phyloP scores from a whole-genome alignment of 176 grass and related monocot species.

The Zizania latifolia region DNA sequence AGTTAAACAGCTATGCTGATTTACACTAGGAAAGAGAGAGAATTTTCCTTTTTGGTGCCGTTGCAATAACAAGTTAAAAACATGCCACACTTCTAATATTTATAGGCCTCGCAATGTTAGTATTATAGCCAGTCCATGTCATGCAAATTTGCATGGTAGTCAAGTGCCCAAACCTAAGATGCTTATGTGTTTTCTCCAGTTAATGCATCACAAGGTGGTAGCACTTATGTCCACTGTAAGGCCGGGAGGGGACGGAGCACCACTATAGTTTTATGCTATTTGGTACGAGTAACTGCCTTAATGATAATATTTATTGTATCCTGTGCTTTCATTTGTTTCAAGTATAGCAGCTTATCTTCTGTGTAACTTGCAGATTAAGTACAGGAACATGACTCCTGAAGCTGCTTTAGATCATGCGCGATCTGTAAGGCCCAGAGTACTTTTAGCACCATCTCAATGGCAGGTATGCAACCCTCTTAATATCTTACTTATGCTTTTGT shows the following conservation, averaged over 20 bases:
- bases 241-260: slow-evolving; percentile 88
- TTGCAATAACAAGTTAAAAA: no score
- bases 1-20: neutral
- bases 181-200: slow-evolving; percentile 23
- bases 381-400: slow-evolving; percentile 66
- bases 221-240: slow-evolving; percentile 91
- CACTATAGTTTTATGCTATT: slow-evolving; percentile 80
- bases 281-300: slow-evolving; percentile 33
- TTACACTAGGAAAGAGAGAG: no score
- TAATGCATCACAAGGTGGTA: slow-evolving; percentile 43
- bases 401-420: slow-evolving; percentile 56
- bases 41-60: no score
- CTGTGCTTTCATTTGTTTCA: neutral
- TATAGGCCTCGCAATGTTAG: neutral
- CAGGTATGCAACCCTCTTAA: slow-evolving; percentile 27
- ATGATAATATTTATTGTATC: neutral
- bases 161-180: neutral
- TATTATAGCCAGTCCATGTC: neutral
- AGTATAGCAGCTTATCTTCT: neutral
- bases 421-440: slow-evolving; percentile 60
- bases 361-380: slow-evolving; percentile 53
- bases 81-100: no score
- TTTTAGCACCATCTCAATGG: slow-evolving; percentile 61
- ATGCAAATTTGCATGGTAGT: neutral
- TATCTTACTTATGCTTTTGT: neutral